Conservation (phyloP, 805 yeast species). For the Schizosaccharomyces octosporus region DNA sequence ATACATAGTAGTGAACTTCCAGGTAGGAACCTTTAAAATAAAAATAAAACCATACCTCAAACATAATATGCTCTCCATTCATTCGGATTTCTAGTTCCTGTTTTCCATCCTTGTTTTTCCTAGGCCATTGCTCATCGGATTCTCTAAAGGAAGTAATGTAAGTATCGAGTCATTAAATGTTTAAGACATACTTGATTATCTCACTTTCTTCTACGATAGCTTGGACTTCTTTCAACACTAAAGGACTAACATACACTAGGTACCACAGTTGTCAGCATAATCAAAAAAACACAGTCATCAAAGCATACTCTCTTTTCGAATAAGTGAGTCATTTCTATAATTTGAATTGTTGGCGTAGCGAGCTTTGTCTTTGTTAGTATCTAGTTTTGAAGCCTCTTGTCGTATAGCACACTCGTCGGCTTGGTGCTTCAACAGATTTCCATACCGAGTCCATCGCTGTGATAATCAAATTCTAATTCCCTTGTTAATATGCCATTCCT, state of each 20-base stretch:
- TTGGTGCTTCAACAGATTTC: not conserved
- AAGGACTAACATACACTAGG: conserved; percentile 14
- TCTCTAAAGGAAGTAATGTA: conserved; percentile 11
- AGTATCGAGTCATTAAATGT: not conserved
- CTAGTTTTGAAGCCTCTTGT: no score
- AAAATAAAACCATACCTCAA: conserved; percentile 7
- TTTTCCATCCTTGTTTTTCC: conserved; percentile 17
- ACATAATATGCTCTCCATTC: conserved; percentile 14
- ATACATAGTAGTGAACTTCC: not conserved
- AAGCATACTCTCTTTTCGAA: conserved; percentile 15
- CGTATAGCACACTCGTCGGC: not conserved
- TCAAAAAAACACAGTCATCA: not conserved
- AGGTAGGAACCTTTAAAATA: conserved; percentile 9
- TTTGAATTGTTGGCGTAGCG: conserved; percentile 24
- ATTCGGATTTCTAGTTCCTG: conserved; percentile 19
- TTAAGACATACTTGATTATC: conserved; percentile 12
- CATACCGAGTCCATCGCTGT: conserved; percentile 14
- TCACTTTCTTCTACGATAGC: conserved; percentile 18
- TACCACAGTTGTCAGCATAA: not conserved
- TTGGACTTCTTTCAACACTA: conserved; percentile 16
- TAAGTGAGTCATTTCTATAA: conserved; percentile 20
- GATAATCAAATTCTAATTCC: conserved; percentile 15
- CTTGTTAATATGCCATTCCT: no score
- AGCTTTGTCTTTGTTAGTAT: conserved; percentile 4
- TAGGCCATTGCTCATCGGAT: conserved; percentile 20